A percentile compares a stretch with the other conserved stretches of the same genome.
Evolutionary conservation across 2,329 filamentous ascomycete species (phyloP).

Genomic region (Fusarium sp.): DNA sequence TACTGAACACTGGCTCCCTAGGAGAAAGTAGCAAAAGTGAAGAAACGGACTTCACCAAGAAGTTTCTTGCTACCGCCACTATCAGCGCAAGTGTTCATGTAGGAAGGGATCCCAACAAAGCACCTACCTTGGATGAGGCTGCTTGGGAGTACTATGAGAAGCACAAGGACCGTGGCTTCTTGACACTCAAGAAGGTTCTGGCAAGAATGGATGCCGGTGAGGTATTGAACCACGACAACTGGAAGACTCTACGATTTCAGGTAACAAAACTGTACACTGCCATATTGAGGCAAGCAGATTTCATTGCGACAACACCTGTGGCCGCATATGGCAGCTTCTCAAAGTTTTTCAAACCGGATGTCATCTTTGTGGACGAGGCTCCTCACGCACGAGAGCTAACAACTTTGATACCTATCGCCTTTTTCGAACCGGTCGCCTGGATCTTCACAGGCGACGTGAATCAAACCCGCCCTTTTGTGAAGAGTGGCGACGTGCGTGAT

Average conservation of each 20-base stretch:
- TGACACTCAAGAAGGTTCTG: slow-evolving; percentile 55
- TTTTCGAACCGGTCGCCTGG: slow-evolving; percentile 59
- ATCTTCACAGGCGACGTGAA: slow-evolving; percentile 62
- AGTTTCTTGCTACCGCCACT: slow-evolving; percentile 51
- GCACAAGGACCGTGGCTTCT: slow-evolving; percentile 51
- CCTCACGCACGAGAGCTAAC: slow-evolving; percentile 62
- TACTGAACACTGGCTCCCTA: slow-evolving; percentile 43
- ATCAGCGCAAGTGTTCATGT: slow-evolving; percentile 39
- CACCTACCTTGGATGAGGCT: slow-evolving; percentile 59
- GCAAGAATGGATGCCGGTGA: slow-evolving; percentile 49
- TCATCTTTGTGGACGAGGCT: slow-evolving; percentile 85
- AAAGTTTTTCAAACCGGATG: slow-evolving; percentile 78
- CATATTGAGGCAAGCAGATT: slow-evolving; percentile 57
- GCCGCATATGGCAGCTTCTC: slow-evolving; percentile 56
- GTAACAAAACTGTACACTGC: slow-evolving; percentile 56
- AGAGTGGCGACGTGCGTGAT: slow-evolving; percentile 42
- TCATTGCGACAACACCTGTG: slow-evolving; percentile 62
- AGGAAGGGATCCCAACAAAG: slow-evolving; percentile 42
- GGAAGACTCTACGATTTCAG: slow-evolving; percentile 50
- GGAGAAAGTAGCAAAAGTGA: background rate
- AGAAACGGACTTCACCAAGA: slow-evolving; percentile 52
- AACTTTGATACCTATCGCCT: slow-evolving; percentile 60
- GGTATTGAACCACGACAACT: slow-evolving; percentile 44
- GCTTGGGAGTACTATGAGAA: slow-evolving; percentile 58
- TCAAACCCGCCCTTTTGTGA: slow-evolving; percentile 60